Base-by-base conservation (phyloP, 345 rosid species). In the Boechera stricta region DNA sequence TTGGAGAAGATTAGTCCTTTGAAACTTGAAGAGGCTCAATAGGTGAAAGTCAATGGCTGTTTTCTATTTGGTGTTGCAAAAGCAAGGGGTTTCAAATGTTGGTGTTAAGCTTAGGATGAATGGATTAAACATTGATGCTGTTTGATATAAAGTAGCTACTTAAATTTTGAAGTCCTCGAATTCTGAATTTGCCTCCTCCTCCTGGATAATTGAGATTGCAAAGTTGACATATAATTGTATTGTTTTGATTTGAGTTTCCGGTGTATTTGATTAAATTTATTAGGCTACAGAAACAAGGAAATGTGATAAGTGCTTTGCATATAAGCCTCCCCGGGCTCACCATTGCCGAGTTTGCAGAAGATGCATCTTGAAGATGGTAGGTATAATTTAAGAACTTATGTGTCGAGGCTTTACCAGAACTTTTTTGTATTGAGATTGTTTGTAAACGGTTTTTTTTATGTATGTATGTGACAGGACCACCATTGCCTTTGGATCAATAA, bases 401-500 rank as follows among this genome's bases (percentile, higher is more conserved):
- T 35, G 33, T 57, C 26, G 7, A 36, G 26, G 29, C 5, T n/a
- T 32, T 47, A 67, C 67, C 35, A 55, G 39, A 63, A 47, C 16
- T 11, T 67, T 65, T 65, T 15, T 60, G 63, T 49, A 55, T 53
- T 7, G 21, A 52, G 65, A 48, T 80, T 71, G 51, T 77, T 66
- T 53, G 35, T 41, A 32, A 45, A 6, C 1, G n/a, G 7, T 7
- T 33, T 41, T 6, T 16, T 29, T 13, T 12, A 21, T 58, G 49
- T 59, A 31, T 32, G 7, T 41, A 55, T 63, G 31, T 48, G 26
- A 35, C 84, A 94, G 98, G 98, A 94, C 70, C 98, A 94, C 66
- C 98, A 94, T 73, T 94, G 98, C 79, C 64, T 82, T 71, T 94
- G 98, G 98, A 88, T 88, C 78, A 92, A 89, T 68, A 92, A 94